Evolutionary conservation across 1,139 yeast species (phyloP).

Genomic region (Taphrina deformans): DNA sequence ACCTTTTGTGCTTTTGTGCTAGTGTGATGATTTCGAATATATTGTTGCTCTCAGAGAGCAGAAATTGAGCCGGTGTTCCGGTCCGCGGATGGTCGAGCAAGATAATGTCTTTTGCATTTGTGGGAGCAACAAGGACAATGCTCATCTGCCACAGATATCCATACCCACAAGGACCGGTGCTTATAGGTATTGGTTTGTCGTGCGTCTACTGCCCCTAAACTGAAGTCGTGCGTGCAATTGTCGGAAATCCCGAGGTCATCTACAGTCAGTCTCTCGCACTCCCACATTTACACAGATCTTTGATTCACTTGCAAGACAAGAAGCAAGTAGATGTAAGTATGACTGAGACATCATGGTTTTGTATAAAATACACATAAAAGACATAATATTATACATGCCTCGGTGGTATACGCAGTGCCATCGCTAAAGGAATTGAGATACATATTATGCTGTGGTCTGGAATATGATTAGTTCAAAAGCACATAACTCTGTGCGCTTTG

Average conservation of each 20-base stretch:
- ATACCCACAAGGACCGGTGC: no score
- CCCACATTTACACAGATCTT: no score
- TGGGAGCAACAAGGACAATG: constrained; percentile 12
- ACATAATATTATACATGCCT: no score
- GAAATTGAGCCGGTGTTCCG: not conserved
- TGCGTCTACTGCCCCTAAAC: no score
- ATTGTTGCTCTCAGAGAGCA: not conserved
- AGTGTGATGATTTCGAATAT: constrained; percentile 14
- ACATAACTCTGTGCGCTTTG: not conserved
- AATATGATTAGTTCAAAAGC: not conserved
- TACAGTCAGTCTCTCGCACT: no score
- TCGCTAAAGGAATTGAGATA: not conserved
- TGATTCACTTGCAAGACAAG: no score
- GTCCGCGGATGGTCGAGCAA: constrained; percentile 24
- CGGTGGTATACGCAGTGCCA: not conserved
- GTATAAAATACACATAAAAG: no score
- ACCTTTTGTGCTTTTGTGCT: not conserved
- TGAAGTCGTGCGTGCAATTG: not conserved
- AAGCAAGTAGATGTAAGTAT: no score
- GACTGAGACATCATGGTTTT: no score
- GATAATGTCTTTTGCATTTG: constrained; percentile 10
- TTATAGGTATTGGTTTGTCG: no score
- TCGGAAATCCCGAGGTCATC: not conserved
- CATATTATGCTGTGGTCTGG: no score
- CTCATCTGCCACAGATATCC: not conserved